Evolutionary conservation across 768 basidiomycete species (phyloP), one percentile per base, ranked within the genome.

Genomic region (Macrolepiota dolichaula): DNA sequence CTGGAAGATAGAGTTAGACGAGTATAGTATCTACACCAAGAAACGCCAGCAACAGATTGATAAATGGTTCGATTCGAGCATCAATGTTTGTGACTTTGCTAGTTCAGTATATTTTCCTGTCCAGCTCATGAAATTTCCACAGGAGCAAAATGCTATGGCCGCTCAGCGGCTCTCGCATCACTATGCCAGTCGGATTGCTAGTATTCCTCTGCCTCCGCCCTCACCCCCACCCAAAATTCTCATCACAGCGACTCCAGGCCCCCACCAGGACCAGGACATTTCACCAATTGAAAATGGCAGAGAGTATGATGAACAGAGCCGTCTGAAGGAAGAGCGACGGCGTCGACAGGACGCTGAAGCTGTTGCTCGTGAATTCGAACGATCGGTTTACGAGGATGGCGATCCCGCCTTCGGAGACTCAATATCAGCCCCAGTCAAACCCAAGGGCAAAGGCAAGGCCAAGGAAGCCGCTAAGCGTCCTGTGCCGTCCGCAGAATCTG

Each of bases 11-110:
- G 91, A 90, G 68, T 79, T 93, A 15, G 77, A 80, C 55, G 84
- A 84, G 59, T 94, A 93, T 67, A 78, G 85, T 55, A 69, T 86
- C 32, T 86, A 91, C 67, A 90, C 89, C 5, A 85, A 87, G 68
- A 86, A 85, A 69, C 84, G 91, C 53, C 84, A 86, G 71, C 84
- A 82, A 54, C 87, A 89, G 64, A 82, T 93, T 4, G 87, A 86
- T 62, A 81, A 85, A 51, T 89, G 84, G 79, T 93, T 92, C 65
- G 85, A 89, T 68, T 79, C 81, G 27, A 87, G 81, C 69, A 74
- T 85, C 59, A 74, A 85, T 67, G 91, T 92, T 68, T 71, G 81
- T 57, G 49, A 27, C 57, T 24, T 50, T 17, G 13, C 9, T 51
- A 49, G 35, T 54, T 57, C 10, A 51, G 12, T 42, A 55, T 49